Base-by-base conservation (phyloP, 1,284 basidiomycete genomes). In the Polyporus tsugae region DNA sequence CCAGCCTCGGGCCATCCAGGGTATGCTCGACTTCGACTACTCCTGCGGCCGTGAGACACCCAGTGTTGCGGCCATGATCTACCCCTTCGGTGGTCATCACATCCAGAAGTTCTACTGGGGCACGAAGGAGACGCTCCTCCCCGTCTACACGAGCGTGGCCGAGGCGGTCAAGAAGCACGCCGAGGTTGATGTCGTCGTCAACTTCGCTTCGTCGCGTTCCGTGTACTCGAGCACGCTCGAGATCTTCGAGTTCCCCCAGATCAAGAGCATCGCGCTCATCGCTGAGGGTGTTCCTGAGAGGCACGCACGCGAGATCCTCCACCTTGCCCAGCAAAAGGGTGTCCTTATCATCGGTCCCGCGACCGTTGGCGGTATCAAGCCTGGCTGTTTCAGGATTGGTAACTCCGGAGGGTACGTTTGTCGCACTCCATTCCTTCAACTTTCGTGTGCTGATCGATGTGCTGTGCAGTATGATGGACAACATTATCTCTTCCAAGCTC, bases 61-160 rank as follows among this genome's bases (percentile, higher is more conserved):
- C 60, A 95, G 93, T 65, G 97, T 99, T 73, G 97, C 97, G 49
- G 97, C 98, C 65, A 99, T 99, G 97, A 98, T 99, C 82, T 99
- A 99, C 83, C 98, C 98, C 79, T 99, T 99, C 84, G 97, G 97
- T 80, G 97, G 97, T 41, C 97, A 99, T 85, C 97, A 99, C 85
- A 98, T 99, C 82, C 97, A 99, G 84, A 99, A 99, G 87, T 98
- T 98, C 89, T 97, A 99, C 89, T 99, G 97, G 97, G 97, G 97
- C 70, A 99, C 98, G 69, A 97, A 96, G 87, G 97, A 99, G 87
- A 98, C 97, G 1, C 91, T 99, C 59, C 90, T 99, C 53, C 97
- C 97, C 59, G 97, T 99, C 67, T 99, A 99, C 87, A 98, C 97
- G 38, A 92, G 90, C 71, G 88, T 99, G 74, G 91, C 89, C 68